Percentiles rank a stretch among this genome's conserved stretches.
Conservation (phyloP, 371 early-diverging fungal genomes). For the Rhizopus stolonifer region DNA sequence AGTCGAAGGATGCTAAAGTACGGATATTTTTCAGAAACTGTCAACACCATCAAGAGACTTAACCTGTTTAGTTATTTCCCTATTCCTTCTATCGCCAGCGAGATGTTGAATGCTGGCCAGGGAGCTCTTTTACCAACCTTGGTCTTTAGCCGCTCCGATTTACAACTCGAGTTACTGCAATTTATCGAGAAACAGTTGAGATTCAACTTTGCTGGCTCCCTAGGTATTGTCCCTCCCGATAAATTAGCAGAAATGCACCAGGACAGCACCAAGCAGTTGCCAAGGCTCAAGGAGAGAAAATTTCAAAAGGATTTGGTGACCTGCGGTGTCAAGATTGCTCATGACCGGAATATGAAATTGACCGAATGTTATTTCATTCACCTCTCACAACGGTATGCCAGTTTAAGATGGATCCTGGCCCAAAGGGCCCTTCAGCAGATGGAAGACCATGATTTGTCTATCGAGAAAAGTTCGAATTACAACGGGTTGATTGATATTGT, state of each 20-base stretch:
- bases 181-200: conserved; percentile 40
- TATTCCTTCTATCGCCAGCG: conserved; percentile 20
- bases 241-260: conserved; percentile 13
- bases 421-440: conserved; percentile 38
- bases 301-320: conserved; percentile 43
- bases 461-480: conserved; percentile 38
- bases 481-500: conserved; percentile 43
- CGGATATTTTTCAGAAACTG: conserved; percentile 31
- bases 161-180: conserved; percentile 27
- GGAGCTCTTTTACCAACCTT: conserved; percentile 22
- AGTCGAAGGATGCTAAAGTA: conserved; percentile 25
- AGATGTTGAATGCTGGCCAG: conserved; percentile 27
- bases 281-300: conserved; percentile 35
- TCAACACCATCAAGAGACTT: conserved; percentile 31
- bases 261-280: conserved; percentile 22
- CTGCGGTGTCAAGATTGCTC: conserved; percentile 33
- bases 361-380: conserved; percentile 37
- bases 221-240: conserved; percentile 24
- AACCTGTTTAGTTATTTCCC: conserved; percentile 31
- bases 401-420: conserved; percentile 37
- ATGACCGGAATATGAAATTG: conserved; percentile 13
- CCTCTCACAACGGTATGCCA: conserved; percentile 38
- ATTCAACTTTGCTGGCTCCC: conserved; percentile 40
- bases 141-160: conserved; percentile 11
- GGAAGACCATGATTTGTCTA: conserved; percentile 37